Evolutionary conservation across 2,329 filamentous ascomycete genomes (phyloP).

Genomic region (Mycosphaerella arachidis): DNA sequence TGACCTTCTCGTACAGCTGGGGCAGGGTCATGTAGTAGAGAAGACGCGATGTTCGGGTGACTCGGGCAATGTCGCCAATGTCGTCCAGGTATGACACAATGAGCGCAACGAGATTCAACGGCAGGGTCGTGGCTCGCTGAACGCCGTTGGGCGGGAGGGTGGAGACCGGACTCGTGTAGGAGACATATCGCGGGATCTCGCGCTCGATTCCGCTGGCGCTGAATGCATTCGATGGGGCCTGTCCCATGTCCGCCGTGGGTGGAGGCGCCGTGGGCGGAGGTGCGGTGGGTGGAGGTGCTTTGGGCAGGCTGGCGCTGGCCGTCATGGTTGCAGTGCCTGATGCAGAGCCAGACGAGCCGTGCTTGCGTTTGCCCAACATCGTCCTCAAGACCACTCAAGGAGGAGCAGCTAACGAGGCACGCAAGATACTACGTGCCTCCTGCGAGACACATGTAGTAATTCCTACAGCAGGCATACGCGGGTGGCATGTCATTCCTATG

Average conservation of each 20-base stretch:
- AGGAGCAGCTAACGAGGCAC: not conserved
- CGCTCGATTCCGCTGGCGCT: not conserved
- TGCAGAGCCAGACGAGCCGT: not conserved
- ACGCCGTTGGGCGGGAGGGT: conserved; percentile 8
- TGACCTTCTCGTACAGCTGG: conserved; percentile 55
- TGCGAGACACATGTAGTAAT: not conserved
- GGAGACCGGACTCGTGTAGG: conserved; percentile 27
- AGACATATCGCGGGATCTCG: conserved; percentile 25
- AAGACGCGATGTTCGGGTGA: conserved; percentile 57
- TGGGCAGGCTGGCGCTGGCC: not conserved
- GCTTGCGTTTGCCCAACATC: conserved; percentile 9
- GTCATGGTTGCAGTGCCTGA: not conserved
- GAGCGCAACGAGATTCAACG: conserved; percentile 55
- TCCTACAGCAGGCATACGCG: not conserved
- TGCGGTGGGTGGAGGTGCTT: too few relatives aligned
- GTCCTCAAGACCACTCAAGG: not conserved
- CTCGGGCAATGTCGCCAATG: conserved; percentile 53
- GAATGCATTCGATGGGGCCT: conserved; percentile 8
- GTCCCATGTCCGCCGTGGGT: conserved; percentile 2
- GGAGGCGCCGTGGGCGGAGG: too few relatives aligned
- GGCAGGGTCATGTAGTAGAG: conserved; percentile 63
- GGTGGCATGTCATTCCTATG: not conserved
- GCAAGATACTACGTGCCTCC: not conserved
- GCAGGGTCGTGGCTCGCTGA: conserved; percentile 36
- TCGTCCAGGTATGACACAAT: conserved; percentile 57